Conservation (phyloP, 495 filamentous ascomycete species). For the Talaromyces trachyspermus region DNA sequence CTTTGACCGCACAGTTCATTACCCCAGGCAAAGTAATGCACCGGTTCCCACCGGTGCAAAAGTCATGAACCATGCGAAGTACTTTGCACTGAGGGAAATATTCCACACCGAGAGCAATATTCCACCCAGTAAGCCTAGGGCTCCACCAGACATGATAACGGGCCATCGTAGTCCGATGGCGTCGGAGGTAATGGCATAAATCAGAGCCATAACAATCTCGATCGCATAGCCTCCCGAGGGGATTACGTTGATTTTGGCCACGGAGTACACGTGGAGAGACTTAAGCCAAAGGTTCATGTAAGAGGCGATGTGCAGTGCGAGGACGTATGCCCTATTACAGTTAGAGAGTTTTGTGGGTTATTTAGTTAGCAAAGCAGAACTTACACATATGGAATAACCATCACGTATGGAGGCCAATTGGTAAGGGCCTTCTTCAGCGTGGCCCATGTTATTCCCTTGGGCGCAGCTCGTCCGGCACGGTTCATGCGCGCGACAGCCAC, state of each 20-base stretch:
- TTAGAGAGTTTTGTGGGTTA: background rate
- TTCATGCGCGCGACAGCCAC: background rate
- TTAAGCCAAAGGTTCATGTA: slow-evolving; percentile 30
- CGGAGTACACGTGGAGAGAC: background rate
- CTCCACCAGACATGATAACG: slow-evolving; percentile 2
- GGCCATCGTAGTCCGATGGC: slow-evolving; percentile 3
- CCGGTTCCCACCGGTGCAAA: background rate
- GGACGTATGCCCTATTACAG: slow-evolving; percentile 5
- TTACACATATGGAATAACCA: slow-evolving; percentile 1
- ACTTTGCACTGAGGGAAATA: background rate
- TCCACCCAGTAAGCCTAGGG: background rate
- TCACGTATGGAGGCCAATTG: background rate
- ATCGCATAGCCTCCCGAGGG: slow-evolving; percentile 38
- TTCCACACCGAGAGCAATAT: slow-evolving; percentile 4
- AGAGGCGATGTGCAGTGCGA: background rate
- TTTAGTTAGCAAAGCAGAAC: background rate
- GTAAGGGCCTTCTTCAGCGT: background rate
- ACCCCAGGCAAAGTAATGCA: slow-evolving; percentile 11
- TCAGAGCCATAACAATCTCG: slow-evolving; percentile 22
- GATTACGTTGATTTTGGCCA: slow-evolving; percentile 28
- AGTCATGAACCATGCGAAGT: slow-evolving; percentile 6
- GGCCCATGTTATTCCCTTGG: background rate
- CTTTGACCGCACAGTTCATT: slow-evolving; percentile 10
- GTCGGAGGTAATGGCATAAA: background rate
- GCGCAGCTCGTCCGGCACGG: background rate